Percentiles rank a stretch among this genome's conserved stretches.
Conservation (phyloP, 768 basidiomycete genomes). For the Serendipita sp. region DNA sequence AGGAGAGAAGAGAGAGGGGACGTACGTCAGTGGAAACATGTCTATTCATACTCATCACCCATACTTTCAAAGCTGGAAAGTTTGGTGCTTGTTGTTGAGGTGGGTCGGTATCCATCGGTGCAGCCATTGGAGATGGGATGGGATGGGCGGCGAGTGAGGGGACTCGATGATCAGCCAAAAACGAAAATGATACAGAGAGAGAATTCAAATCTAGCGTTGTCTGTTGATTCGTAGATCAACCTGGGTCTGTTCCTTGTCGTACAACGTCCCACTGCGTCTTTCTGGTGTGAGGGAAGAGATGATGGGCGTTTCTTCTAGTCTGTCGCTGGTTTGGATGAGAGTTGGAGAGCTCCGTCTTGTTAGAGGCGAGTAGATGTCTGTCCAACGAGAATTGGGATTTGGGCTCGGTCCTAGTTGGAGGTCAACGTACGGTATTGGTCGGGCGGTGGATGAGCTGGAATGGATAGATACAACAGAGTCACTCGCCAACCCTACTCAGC, state of each 20-base stretch:
- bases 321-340: background rate
- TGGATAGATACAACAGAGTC: too few relatives aligned
- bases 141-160: background rate
- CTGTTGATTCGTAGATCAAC: background rate
- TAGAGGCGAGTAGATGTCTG: too few relatives aligned
- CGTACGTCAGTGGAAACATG: background rate
- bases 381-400: too few relatives aligned
- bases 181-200: background rate
- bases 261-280: too few relatives aligned
- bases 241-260: too few relatives aligned
- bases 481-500: too few relatives aligned
- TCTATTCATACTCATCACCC: constrained; percentile 6
- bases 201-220: background rate
- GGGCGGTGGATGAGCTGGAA: too few relatives aligned
- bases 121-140: background rate
- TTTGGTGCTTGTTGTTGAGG: background rate
- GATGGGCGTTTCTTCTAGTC: too few relatives aligned
- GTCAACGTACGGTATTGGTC: too few relatives aligned
- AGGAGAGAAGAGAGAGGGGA: background rate
- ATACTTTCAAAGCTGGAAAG: background rate
- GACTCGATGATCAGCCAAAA: too few relatives aligned
- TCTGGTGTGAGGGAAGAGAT: too few relatives aligned
- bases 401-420: too few relatives aligned
- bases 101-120: constrained; percentile 2
- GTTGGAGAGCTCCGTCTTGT: background rate